A percentile compares a stretch with the other conserved stretches of the same genome.
Evolutionary conservation across 2,329 filamentous ascomycete species (phyloP).

Genomic region (Talaromyces sp.): DNA sequence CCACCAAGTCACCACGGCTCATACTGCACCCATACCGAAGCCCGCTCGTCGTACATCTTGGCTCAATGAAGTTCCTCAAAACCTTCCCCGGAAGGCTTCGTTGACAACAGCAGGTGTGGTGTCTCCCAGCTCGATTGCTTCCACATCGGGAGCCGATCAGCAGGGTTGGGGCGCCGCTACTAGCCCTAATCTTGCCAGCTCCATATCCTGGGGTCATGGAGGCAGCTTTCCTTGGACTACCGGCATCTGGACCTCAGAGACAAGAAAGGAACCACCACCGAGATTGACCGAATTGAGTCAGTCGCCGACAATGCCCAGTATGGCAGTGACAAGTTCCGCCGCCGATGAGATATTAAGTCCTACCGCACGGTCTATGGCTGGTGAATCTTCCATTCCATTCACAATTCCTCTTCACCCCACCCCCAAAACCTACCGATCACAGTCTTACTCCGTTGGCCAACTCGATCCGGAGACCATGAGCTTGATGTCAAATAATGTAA

Average conservation of each 20-base stretch:
- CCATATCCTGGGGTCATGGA: conserved; percentile 42
- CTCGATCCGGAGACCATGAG: conserved; percentile 61
- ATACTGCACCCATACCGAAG: conserved; percentile 50
- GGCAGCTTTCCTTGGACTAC: conserved; percentile 66
- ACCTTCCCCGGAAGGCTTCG: conserved; percentile 67
- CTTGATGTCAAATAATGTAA: conserved; percentile 30
- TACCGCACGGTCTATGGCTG: conserved; percentile 39
- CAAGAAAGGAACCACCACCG: conserved; percentile 69
- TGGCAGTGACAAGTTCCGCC: conserved; percentile 47
- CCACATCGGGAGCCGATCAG: conserved; percentile 67
- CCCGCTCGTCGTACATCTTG: conserved; percentile 72
- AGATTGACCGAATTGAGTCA: conserved; percentile 68
- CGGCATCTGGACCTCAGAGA: conserved; percentile 74
- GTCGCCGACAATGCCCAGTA: conserved; percentile 62
- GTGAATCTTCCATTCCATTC: conserved; percentile 66
- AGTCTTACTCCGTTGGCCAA: conserved; percentile 94
- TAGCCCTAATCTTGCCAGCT: conserved; percentile 34
- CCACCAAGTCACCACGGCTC: conserved; percentile 48
- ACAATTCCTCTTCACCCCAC: conserved; percentile 83
- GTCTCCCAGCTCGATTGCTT: conserved; percentile 73
- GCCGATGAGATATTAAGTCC: conserved; percentile 51
- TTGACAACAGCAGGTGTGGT: conserved; percentile 68
- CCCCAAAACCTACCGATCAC: conserved; percentile 87
- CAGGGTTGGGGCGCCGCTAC: conserved; percentile 39
- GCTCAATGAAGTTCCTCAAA: conserved; percentile 73